Base-by-base conservation (phyloP, 2,329 filamentous ascomycete species). In the Colletotrichum cereale region DNA sequence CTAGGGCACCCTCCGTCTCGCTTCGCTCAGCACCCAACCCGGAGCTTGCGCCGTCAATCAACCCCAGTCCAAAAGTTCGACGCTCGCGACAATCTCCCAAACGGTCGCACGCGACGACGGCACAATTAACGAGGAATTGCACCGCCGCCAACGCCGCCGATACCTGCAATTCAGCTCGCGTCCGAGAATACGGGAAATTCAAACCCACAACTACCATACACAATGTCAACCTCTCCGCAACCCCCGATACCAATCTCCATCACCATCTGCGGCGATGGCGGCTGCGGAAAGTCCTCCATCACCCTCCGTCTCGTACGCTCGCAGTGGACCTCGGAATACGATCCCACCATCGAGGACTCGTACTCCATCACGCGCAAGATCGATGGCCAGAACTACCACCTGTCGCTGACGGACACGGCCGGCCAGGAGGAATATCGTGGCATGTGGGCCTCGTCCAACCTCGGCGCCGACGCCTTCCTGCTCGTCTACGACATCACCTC, bases 371-470 rank as follows among this genome's bases (percentile, higher is more conserved):
- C 93, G 61, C 92, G 93, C 75, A 89, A 87, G 76, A 90, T 96
- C 80, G 93, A 96, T 77, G 93, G 93, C 78, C 87, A 96, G 64
- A 90, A 89, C 62, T 96, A 95, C 86, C 92, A 93, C 80, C 90
- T 96, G 44, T 87, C 88, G 60, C 87, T 96, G 61, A 96, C 93
- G 71, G 93, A 96, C 84, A 96, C 93, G 1, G 93, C 93, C 34
- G 93, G 93, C n/a, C 93, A 96, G 81, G 93, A 96, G 83, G 93
- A 96, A 83, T 96, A 96, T 84, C 91, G 93, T 75, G 91, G 92
- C 76, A 93, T 96, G 86, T 96, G 93, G 93, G 93, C 92, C 1
- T 87, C 90, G 42, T 91, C 91, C 31, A 96, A 95, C 80, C 88
- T 96, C 21, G 88, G 89, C 79, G 92, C 92, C 73, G 93, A 96